Evolutionary conservation across 345 rosid genomes (phyloP).

Genomic region (Eucalyptus sideroxylon): DNA sequence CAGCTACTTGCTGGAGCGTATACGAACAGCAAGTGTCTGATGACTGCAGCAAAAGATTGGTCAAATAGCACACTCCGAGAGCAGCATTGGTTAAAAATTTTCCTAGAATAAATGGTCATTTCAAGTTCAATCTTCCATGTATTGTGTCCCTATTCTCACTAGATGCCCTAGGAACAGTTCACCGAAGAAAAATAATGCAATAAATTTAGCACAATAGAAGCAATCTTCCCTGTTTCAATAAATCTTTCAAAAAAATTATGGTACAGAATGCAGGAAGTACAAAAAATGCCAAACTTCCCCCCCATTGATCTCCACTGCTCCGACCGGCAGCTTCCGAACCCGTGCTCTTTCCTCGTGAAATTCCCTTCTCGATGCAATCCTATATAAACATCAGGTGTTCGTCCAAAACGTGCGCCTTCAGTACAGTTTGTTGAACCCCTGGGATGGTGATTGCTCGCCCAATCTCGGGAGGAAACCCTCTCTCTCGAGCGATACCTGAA

Average conservation of each 20-base stretch:
- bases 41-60: not conserved
- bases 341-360: not conserved
- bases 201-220: not conserved
- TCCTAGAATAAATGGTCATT: not conserved
- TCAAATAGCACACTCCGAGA: not conserved
- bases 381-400: not conserved
- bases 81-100: not conserved
- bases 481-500: constrained; percentile 62
- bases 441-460: constrained; percentile 31
- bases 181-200: not conserved
- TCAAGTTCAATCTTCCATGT: not conserved
- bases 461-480: constrained; percentile 60
- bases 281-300: not conserved
- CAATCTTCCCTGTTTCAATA: not conserved
- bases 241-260: not conserved
- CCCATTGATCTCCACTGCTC: not conserved
- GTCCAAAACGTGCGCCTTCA: not conserved
- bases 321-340: not conserved
- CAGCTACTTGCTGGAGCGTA: not conserved
- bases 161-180: not conserved
- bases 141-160: not conserved
- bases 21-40: not conserved
- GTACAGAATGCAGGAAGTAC: not conserved
- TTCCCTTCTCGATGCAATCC: not conserved
- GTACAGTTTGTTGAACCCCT: constrained; percentile 38